Evolutionary conservation across 2,329 filamentous ascomycete species (phyloP).

Genomic region (Colletotrichum noveboracense): DNA sequence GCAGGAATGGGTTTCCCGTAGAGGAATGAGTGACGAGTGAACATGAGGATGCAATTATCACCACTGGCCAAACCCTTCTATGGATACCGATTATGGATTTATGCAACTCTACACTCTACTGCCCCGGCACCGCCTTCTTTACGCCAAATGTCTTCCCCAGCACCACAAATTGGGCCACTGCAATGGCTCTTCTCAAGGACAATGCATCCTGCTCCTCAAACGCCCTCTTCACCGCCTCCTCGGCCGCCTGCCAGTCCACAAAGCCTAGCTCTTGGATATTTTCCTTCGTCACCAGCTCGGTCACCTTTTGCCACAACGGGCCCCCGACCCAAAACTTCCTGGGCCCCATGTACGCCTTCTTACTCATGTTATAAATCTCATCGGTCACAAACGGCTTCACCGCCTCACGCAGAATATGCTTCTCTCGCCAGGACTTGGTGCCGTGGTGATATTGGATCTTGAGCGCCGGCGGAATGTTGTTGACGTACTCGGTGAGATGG

Average conservation of each 20-base stretch:
- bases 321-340: background rate
- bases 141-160: background rate
- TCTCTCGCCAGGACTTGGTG: constrained; percentile 39
- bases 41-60: no score
- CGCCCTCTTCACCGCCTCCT: background rate
- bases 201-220: background rate
- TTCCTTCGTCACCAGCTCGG: background rate
- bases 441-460: background rate
- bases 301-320: background rate
- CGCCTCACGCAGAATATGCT: constrained; percentile 55
- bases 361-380: constrained; percentile 50
- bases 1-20: no score
- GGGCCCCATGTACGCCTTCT: constrained; percentile 36
- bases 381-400: constrained; percentile 39
- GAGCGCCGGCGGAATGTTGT: background rate
- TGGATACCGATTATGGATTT: no score
- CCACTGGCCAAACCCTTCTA: no score
- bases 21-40: no score
- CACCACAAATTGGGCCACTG: background rate
- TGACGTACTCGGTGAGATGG: constrained; percentile 30
- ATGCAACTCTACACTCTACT: no score
- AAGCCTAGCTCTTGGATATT: background rate
- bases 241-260: background rate
- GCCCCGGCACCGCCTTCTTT: background rate
- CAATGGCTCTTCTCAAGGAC: background rate